A percentile compares a stretch with the other conserved stretches of the same genome.
Conservation (phyloP, 129 eudicot genomes). For the Helichrysum umbraculigerum region DNA sequence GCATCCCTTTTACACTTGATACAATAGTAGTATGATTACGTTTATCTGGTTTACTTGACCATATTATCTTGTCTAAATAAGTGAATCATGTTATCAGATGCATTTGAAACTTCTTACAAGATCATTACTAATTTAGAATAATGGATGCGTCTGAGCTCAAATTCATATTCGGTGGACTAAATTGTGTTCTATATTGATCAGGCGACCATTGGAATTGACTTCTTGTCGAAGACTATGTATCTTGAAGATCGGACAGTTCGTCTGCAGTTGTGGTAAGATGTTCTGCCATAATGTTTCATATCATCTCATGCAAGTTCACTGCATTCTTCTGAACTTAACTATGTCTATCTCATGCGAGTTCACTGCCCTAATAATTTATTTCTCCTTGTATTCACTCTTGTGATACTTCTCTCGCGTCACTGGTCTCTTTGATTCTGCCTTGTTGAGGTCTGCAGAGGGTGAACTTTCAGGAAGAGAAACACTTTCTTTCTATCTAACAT, state of each 20-base stretch:
- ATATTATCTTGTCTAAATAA: conserved; percentile 3
- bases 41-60: neutral
- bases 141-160: conserved; percentile 7
- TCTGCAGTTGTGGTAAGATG: conserved; percentile 59
- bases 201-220: conserved; percentile 74
- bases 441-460: conserved; percentile 6
- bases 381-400: neutral
- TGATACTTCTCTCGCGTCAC: neutral
- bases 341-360: neutral
- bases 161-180: conserved; percentile 6
- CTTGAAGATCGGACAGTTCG: conserved; percentile 71
- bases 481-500: neutral
- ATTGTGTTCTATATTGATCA: conserved; percentile 30
- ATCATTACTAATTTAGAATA: neutral
- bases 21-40: neutral
- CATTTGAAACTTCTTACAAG: neutral
- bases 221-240: conserved; percentile 67
- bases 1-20: conserved; percentile 6
- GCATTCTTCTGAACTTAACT: neutral
- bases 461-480: neutral
- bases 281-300: conserved; percentile 5
- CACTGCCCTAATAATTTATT: too few species aligned
- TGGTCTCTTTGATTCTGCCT: neutral
- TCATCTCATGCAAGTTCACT: conserved; percentile 12
- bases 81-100: conserved; percentile 1